Evolutionary conservation across 768 basidiomycete species (phyloP), one percentile per base, ranked within the genome.

Genomic region (Coprinopsis sp.): DNA sequence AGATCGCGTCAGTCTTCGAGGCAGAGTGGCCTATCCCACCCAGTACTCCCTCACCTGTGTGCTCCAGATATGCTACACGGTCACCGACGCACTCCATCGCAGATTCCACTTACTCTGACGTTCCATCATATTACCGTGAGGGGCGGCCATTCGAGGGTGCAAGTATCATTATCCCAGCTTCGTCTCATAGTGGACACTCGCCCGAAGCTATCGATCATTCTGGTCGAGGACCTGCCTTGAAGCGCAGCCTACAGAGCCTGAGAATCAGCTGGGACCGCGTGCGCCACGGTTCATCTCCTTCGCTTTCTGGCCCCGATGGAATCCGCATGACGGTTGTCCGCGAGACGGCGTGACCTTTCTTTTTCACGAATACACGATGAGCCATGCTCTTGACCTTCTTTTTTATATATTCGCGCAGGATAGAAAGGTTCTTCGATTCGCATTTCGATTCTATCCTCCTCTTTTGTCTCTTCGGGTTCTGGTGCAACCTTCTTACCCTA

Each of bases 281-380:
- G 23, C 51, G 52, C 18, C 46, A 56, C 21, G 54, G 31, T 24
- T 48, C 48, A 33, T 8, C 44, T n/a, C 27, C 40, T 28, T 5
- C 37, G 24, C 10, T 12, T 3, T 50, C 61, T n/a, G 41, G 44
- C 6, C 48, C 29, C n/a, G 67, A 71, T 52, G 58, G 63, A 44
- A 64, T 77, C 33, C 67, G 67, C 53, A 71, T 75, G 71, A 69
- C 71, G 1, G 65, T 73, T 31, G 66, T 72, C 23, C 68, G 66
- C 44, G 74, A 76, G 49, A 67, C 64, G 10, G 60, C 57, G 25
- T 69, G 54, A 30, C 39, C 25, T 13, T 38, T 36, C 24, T 36
- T 33, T 47, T 33, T 16, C 27, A 23, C 25, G 28, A 23, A 8
- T 38, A 24, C 36, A 46, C 47, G 18, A 41, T 42, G 19, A 40